A percentile compares a stretch with the other conserved stretches of the same genome.
Conservation (phyloP, 2,329 filamentous ascomycete species). For the Cyphellophora europaea region DNA sequence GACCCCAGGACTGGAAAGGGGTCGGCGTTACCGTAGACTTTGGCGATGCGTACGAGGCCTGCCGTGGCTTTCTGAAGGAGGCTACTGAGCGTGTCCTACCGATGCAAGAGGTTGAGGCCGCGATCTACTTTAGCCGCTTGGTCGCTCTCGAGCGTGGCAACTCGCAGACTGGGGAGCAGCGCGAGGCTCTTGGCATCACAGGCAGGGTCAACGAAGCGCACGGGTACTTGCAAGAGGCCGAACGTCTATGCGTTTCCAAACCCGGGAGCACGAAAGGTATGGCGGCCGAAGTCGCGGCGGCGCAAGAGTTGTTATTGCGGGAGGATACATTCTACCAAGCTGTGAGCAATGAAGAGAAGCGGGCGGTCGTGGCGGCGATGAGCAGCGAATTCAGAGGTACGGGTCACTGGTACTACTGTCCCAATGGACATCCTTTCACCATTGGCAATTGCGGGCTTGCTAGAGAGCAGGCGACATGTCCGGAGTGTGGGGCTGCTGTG, state of each 20-base stretch:
- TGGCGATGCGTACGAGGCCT: not conserved
- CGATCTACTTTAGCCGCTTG: constrained; percentile 21
- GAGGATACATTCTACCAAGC: constrained; percentile 38
- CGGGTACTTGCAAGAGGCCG: not conserved
- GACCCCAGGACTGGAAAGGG: not conserved
- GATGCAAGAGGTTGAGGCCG: constrained; percentile 27
- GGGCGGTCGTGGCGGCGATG: constrained; percentile 44
- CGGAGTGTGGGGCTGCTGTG: constrained; percentile 19
- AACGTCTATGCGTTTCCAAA: constrained; percentile 1
- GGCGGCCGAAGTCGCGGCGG: constrained; percentile 36
- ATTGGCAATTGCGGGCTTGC: constrained; percentile 5
- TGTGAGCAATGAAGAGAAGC: constrained; percentile 44
- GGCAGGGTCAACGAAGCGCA: not conserved
- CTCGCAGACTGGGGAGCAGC: constrained; percentile 8
- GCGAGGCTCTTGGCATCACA: not conserved
- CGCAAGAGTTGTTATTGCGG: constrained; percentile 37
- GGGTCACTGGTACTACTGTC: constrained; percentile 55
- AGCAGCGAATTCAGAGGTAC: constrained; percentile 39
- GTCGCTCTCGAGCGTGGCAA: constrained; percentile 1
- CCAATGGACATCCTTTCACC: constrained; percentile 41
- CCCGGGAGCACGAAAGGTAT: constrained; percentile 21
- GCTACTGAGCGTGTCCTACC: constrained; percentile 20
- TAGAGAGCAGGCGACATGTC: constrained; percentile 3
- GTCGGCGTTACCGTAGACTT: not conserved
- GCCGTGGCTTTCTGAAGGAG: not conserved